These are phyloP conservation scores for Bigelowiella natans DNA, from an alignment of 78 protist genomes.

Conservation along the genomic window DNA sequence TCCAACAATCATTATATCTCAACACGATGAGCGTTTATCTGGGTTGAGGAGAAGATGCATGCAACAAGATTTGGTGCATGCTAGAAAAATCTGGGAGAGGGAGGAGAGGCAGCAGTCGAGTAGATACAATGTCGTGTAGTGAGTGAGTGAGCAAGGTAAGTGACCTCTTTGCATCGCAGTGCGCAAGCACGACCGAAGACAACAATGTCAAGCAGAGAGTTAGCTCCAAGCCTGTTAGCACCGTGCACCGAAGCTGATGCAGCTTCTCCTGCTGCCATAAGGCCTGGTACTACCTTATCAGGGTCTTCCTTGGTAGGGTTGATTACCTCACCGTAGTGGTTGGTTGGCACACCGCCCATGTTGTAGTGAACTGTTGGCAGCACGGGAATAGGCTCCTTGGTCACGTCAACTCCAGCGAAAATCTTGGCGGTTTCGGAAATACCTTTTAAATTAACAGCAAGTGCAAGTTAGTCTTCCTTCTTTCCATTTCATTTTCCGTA, in stretches of 20 bases:
- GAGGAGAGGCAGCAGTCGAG: neutral
- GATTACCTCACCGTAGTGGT: constrained; percentile 73
- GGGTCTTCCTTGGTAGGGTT: constrained; percentile 9
- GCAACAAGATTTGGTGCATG: too few species aligned
- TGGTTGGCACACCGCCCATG: constrained; percentile 99
- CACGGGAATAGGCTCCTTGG: constrained; percentile 95
- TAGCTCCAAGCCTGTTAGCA: constrained; percentile 93
- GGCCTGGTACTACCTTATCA: constrained; percentile 75
- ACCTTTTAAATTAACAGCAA: too few species aligned
- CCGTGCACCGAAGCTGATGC: constrained; percentile 73
- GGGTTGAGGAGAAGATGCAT: too few species aligned
- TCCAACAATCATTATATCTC: too few species aligned
- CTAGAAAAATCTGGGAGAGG: neutral
- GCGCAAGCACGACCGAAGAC: constrained; percentile 95
- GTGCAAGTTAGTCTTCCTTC: too few species aligned
- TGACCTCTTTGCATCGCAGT: constrained; percentile 36
- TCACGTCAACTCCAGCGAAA: constrained; percentile 97
- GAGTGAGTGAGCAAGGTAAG: constrained; percentile 7
- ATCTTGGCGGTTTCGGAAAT: constrained; percentile 93
- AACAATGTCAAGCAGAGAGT: constrained; percentile 94
- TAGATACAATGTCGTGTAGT: constrained; percentile 5
- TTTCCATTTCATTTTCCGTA: too few species aligned
- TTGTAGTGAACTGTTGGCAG: constrained; percentile 98
- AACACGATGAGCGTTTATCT: too few species aligned
- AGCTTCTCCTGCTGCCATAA: constrained; percentile 91